A percentile compares a stretch with the other conserved stretches of the same genome.
Conservation (phyloP, 129 eudicot genomes). For the Chrysanthemum seticuspe region DNA sequence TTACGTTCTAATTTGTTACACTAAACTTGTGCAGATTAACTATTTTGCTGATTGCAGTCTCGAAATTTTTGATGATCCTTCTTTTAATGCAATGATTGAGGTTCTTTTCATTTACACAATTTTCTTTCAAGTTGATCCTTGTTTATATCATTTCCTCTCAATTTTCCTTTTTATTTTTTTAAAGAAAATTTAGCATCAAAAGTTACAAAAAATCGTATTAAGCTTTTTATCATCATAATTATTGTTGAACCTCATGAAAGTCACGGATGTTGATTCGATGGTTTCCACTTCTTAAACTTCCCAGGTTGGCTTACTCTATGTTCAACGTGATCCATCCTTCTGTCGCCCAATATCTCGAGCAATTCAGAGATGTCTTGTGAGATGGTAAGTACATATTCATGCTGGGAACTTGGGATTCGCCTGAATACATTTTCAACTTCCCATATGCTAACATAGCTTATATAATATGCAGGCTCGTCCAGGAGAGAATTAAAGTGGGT, state of each 20-base stretch:
- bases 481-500: conserved; percentile 63
- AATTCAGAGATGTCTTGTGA: conserved; percentile 86
- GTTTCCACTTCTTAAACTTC: conserved; percentile 10
- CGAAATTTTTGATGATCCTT: neutral
- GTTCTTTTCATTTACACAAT: neutral
- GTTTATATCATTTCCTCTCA: no score
- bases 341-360: conserved; percentile 86
- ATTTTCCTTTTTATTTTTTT: no score
- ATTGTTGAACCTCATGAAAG: neutral
- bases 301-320: conserved; percentile 89
- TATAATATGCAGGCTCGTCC: conserved; percentile 67
- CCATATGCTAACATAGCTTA: conserved; percentile 24
- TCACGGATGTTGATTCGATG: neutral
- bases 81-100: neutral
- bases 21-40: no score
- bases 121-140: neutral
- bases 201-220: no score
- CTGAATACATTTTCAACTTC: neutral
- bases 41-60: no score
- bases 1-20: no score
- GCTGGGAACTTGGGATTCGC: neutral
- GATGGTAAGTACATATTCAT: conserved; percentile 59
- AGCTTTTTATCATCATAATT: neutral
- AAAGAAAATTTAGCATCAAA: no score
- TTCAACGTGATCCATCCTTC: conserved; percentile 86